A percentile compares a stretch with the other conserved stretches of the same genome.
Evolutionary conservation across 2,329 filamentous ascomycete genomes (phyloP).

Genomic region (Xylariaceae sp.): DNA sequence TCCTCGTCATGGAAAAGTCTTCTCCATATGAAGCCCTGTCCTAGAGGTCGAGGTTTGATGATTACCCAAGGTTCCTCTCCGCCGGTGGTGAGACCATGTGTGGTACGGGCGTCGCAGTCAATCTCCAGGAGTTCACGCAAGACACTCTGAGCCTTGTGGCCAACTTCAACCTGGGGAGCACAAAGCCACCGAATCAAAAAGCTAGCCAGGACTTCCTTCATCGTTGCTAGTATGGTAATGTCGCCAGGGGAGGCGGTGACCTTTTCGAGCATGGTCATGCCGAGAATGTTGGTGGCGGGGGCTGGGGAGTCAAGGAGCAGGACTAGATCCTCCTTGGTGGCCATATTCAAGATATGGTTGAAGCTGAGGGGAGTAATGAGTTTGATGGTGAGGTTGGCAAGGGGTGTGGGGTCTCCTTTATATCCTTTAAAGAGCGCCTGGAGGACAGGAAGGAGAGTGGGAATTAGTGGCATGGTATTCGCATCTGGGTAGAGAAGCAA

Average conservation of each 20-base stretch:
- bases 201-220: conserved; percentile 45
- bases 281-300: conserved; percentile 55
- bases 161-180: conserved; percentile 51
- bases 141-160: conserved; percentile 47
- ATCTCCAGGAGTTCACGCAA: conserved; percentile 52
- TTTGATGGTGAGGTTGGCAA: conserved; percentile 52
- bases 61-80: conserved; percentile 38
- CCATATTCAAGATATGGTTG: conserved; percentile 47
- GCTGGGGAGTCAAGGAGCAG: conserved; percentile 51
- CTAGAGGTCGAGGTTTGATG: conserved; percentile 38
- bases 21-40: conserved; percentile 52
- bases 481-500: conserved; percentile 34
- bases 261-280: conserved; percentile 54
- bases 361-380: conserved; percentile 53
- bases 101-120: conserved; percentile 44
- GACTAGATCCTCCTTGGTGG: conserved; percentile 48
- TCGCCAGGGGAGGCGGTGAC: conserved; percentile 46
- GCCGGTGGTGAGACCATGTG: conserved; percentile 27
- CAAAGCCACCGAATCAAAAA: conserved; percentile 52
- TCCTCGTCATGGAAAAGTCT: conserved; percentile 45
- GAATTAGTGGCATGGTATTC: conserved; percentile 50
- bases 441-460: conserved; percentile 50
- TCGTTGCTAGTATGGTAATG: conserved; percentile 46
- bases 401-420: conserved; percentile 45
- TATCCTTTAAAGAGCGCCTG: conserved; percentile 50